Evolutionary conservation across 1,284 basidiomycete genomes (phyloP).

Genomic region (Inonotus obliquus): DNA sequence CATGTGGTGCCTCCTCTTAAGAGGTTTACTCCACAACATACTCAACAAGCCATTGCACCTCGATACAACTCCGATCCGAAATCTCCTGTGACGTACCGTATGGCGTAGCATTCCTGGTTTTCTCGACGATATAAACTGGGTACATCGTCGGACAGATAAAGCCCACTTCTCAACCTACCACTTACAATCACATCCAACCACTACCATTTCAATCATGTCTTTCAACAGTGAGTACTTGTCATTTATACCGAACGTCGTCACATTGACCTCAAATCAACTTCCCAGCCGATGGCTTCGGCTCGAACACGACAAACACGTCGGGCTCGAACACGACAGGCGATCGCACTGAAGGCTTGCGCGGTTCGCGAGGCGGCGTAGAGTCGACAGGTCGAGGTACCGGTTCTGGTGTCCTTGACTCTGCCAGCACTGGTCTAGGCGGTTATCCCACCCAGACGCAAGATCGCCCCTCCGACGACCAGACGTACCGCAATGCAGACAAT

Average conservation of each 20-base stretch:
- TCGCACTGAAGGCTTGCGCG: conserved; percentile 9
- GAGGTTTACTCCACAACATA: too few species aligned
- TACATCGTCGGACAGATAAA: too few species aligned
- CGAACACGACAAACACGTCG: too few species aligned
- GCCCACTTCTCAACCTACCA: too few species aligned
- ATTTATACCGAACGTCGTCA: not conserved
- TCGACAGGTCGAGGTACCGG: conserved; percentile 13
- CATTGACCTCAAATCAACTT: not conserved
- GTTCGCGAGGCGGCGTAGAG: conserved; percentile 3
- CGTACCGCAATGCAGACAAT: not conserved
- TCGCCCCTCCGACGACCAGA: not conserved
- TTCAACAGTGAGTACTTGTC: not conserved
- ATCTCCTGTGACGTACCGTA: too few species aligned
- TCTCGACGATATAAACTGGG: too few species aligned
- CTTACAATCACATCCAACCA: not conserved
- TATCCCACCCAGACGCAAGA: not conserved
- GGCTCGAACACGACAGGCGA: not conserved
- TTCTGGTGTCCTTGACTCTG: conserved; percentile 9
- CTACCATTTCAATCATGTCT: not conserved
- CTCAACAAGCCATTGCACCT: too few species aligned
- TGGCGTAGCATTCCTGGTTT: not conserved
- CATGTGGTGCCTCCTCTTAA: too few species aligned
- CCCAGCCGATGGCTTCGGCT: not conserved
- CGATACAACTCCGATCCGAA: too few species aligned
- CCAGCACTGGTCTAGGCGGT: conserved; percentile 16